phyloP scores from a whole-genome alignment of 441 rosid species.

The Aleurites moluccanus region DNA sequence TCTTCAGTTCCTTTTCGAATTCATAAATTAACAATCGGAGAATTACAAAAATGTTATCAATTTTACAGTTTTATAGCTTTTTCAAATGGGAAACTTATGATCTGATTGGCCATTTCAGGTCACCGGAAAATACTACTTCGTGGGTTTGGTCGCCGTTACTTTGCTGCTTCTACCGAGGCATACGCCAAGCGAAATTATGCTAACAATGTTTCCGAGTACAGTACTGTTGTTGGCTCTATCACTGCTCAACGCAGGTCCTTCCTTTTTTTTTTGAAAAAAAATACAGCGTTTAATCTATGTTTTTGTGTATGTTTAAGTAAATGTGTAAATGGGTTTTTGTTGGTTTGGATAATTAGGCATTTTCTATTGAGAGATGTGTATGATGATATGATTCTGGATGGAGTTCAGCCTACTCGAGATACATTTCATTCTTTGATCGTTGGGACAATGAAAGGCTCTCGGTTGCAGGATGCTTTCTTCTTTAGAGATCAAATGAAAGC shows the following conservation, averaged over 20 bases:
- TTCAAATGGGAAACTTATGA: not conserved
- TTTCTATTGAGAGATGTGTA: conserved; percentile 79
- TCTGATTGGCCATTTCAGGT: conserved; percentile 34
- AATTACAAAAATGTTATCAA: no score
- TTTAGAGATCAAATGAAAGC: conserved; percentile 86
- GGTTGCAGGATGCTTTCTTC: conserved; percentile 76
- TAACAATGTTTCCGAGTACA: conserved; percentile 61
- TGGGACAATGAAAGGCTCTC: conserved; percentile 87
- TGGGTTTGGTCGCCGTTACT: conserved; percentile 48
- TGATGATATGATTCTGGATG: conserved; percentile 92
- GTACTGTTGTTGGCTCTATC: conserved; percentile 63
- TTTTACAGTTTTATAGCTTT: not conserved
- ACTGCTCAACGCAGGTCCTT: conserved; percentile 61
- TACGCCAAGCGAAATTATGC: conserved; percentile 74
- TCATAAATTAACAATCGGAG: not conserved
- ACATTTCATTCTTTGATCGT: conserved; percentile 68
- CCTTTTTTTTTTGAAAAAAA: not conserved
- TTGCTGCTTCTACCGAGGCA: conserved; percentile 41
- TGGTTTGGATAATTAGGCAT: conserved; percentile 35
- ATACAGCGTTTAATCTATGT: not conserved
- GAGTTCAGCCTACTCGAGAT: conserved; percentile 83
- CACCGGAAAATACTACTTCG: conserved; percentile 46
- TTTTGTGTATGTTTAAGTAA: conserved; percentile 4
- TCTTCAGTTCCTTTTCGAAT: not conserved
- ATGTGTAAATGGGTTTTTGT: not conserved